Evolutionary conservation across 2,329 filamentous ascomycete genomes (phyloP).

Genomic region (Bertia moriformis): DNA sequence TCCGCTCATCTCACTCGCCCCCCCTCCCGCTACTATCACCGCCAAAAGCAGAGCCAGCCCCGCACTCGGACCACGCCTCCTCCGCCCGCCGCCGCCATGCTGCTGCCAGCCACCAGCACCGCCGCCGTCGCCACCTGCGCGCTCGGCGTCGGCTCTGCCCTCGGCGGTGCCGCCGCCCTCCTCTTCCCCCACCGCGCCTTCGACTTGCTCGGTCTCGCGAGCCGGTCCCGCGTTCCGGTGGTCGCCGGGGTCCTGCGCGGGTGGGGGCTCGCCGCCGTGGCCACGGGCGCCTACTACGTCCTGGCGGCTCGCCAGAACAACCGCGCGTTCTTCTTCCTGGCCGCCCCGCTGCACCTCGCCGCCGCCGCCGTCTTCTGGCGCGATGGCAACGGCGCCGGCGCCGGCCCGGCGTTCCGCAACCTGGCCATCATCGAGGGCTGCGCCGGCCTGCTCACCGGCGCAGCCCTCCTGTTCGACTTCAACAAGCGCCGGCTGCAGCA

Average conservation of each 20-base stretch:
- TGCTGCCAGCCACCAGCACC: no score
- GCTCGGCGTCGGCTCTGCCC: neutral
- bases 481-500: neutral
- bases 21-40: constrained; percentile 9
- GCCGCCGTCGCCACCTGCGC: neutral
- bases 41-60: constrained; percentile 7
- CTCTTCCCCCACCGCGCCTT: neutral
- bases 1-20: no score
- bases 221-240: neutral
- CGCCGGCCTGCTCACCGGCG: neutral
- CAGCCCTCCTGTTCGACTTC: neutral
- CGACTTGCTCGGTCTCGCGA: neutral
- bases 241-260: neutral
- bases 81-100: neutral
- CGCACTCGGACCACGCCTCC: no score
- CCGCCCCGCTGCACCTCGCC: neutral
- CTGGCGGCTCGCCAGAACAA: neutral
- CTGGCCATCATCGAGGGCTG: neutral
- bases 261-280: neutral
- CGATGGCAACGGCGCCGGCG: neutral
- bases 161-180: neutral
- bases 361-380: neutral
- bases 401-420: no score
- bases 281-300: neutral
- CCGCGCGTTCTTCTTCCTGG: neutral